Evolutionary conservation across 2,329 filamentous ascomycete genomes (phyloP).

Genomic region (Hawksworthiomyces lignivorus): DNA sequence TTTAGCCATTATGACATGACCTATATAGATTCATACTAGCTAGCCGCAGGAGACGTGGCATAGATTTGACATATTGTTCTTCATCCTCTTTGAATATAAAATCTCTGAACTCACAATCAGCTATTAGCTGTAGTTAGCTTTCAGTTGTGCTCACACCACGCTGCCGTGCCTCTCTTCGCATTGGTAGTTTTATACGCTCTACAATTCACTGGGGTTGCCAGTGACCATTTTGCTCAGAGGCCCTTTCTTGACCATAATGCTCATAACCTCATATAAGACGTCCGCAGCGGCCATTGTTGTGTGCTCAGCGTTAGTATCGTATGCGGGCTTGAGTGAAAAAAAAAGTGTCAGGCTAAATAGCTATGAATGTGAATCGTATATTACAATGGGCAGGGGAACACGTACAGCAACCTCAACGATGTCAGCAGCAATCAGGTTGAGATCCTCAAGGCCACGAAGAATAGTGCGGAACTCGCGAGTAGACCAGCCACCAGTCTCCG

Average conservation of each 20-base stretch:
- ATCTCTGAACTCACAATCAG: too few relatives aligned
- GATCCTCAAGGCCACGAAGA: constrained; percentile 57
- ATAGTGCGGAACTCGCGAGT: constrained; percentile 67
- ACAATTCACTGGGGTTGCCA: background rate
- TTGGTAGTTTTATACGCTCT: constrained; percentile 18
- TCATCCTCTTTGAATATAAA: too few relatives aligned
- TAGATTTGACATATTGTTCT: too few relatives aligned
- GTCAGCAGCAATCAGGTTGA: constrained; percentile 64
- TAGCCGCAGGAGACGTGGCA: too few relatives aligned
- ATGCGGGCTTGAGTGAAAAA: constrained; percentile 42
- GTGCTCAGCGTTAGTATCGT: constrained; percentile 64
- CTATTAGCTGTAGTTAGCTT: too few relatives aligned
- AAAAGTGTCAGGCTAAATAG: too few relatives aligned
- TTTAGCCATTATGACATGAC: too few relatives aligned
- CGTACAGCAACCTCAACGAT: constrained; percentile 62
- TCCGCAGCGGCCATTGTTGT: constrained; percentile 69
- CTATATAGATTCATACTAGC: too few relatives aligned
- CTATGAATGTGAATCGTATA: too few relatives aligned
- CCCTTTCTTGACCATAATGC: constrained; percentile 73
- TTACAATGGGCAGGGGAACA: too few relatives aligned
- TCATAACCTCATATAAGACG: constrained; percentile 70
- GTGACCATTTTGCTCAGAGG: constrained; percentile 42
- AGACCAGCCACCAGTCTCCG: constrained; percentile 69
- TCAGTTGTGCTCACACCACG: background rate
- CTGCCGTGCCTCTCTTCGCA: constrained; percentile 1